Conservation (phyloP, 495 filamentous ascomycete genomes). For the Tuber borchii region DNA sequence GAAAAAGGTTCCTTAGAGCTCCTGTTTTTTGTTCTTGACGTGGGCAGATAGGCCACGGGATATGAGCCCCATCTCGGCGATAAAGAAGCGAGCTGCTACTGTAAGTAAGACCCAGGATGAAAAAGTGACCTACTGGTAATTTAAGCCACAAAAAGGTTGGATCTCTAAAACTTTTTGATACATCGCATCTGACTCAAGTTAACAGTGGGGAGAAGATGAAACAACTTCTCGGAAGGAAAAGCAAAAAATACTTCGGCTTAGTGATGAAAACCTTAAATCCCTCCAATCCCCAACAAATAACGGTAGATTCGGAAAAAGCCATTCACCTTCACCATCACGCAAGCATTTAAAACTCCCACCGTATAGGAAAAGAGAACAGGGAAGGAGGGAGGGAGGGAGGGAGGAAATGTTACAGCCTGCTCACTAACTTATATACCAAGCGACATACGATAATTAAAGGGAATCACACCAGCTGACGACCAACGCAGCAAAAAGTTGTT, state of each 20-base stretch:
- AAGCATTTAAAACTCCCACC: background rate
- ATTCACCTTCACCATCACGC: background rate
- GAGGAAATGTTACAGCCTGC: background rate
- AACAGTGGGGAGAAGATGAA: background rate
- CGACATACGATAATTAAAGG: background rate
- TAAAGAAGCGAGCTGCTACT: background rate
- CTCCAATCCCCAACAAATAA: background rate
- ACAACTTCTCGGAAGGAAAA: background rate
- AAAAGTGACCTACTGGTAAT: background rate
- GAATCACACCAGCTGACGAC: slow-evolving; percentile 1
- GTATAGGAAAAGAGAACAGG: background rate
- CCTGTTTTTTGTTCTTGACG: background rate
- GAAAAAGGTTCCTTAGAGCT: background rate
- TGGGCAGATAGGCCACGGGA: background rate
- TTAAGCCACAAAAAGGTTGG: background rate
- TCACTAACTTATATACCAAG: background rate
- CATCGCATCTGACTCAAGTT: background rate
- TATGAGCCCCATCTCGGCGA: background rate
- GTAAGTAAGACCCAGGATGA: background rate
- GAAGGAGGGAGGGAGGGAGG: background rate
- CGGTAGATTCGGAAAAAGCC: background rate
- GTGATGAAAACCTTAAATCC: slow-evolving; percentile 2
- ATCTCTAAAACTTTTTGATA: background rate
- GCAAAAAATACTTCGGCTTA: background rate
- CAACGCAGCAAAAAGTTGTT: background rate